Percentiles rank a stretch among this genome's conserved stretches.
Conservation (phyloP, 768 basidiomycete species). For the Pholiota microspora region DNA sequence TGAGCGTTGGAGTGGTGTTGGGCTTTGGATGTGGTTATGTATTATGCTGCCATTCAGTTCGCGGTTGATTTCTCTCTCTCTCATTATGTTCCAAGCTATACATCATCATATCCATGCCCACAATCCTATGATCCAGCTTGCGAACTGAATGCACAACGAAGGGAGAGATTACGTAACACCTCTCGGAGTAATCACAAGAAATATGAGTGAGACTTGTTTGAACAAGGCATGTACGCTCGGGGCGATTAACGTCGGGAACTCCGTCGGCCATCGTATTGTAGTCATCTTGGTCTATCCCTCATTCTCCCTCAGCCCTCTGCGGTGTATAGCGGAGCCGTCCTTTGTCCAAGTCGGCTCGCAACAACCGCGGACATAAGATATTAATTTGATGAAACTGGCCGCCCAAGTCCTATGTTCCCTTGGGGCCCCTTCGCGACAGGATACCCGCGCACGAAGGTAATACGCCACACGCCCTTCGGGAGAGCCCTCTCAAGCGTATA, state of each 20-base stretch:
- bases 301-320: too few relatives aligned
- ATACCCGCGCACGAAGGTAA: neutral
- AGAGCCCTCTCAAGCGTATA: neutral
- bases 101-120: constrained; percentile 17
- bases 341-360: neutral
- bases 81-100: constrained; percentile 20
- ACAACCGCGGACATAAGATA: neutral
- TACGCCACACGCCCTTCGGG: neutral
- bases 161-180: constrained; percentile 17
- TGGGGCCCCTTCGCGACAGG: neutral
- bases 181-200: neutral
- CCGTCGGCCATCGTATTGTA: neutral
- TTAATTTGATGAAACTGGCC: neutral
- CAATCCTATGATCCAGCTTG: constrained; percentile 10
- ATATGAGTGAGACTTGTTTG: constrained; percentile 5
- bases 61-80: constrained; percentile 22
- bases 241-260: neutral
- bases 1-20: constrained; percentile 33
- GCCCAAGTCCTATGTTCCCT: neutral
- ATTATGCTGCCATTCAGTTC: constrained; percentile 24
- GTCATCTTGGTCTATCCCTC: neutral
- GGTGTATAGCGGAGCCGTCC: neutral
- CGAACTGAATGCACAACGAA: constrained; percentile 6
- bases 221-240: neutral
- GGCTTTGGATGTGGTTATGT: constrained; percentile 17